Evolutionary conservation across 1,139 yeast species (phyloP), one percentile per base, ranked within the genome.

Genomic region (Suhomyces choctaworum): DNA sequence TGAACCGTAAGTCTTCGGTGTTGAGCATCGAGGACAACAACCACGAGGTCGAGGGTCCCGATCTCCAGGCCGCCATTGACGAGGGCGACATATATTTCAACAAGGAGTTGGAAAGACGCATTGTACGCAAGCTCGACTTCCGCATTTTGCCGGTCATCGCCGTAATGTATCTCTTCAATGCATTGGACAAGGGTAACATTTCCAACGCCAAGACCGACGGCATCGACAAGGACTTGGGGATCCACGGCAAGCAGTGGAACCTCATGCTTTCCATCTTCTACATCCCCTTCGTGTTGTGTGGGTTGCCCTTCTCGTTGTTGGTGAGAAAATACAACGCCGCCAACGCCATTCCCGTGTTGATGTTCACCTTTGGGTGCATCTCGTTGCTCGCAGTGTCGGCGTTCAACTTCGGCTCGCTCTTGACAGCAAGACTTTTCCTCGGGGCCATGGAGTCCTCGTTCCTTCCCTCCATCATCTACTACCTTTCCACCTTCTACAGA

Each of bases 81-180:
- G 16, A 11, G 4, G 41, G 35, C 15, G 40, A 41, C n/a, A 36
- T 34, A n/a, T 37, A 40, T 16, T 36, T 42, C 12, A 52, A 58
- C 31, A 42, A 45, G 8, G 30, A 25, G 4, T 44, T 58, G 20
- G 62, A 59, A 41, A 51, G 56, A 30, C 45, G 48, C 14, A 51
- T 64, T 12, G 51, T 60, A 21, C 47, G 63, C 25, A 66, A 66
- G 42, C 48, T 66, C 20, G 73, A 66, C 41, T 36, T 57, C 7
- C 50, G 62, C 34, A 63, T 66, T 11, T 42, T 60, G 16, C 64
- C 64, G 3, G 42, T 59, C 14, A 50, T 56, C 27, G 60, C 62
- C 14, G 16, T 54, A 8, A 50, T 58, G 51, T 59, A 58, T 36
- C 49, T 59, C 19, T 58, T 59, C 39, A 58, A 58, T 41, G 61